Evolutionary conservation across 2,329 filamentous ascomycete genomes (phyloP), one percentile per base, ranked within the genome.

Genomic region (Ophiostoma triangulosporum): DNA sequence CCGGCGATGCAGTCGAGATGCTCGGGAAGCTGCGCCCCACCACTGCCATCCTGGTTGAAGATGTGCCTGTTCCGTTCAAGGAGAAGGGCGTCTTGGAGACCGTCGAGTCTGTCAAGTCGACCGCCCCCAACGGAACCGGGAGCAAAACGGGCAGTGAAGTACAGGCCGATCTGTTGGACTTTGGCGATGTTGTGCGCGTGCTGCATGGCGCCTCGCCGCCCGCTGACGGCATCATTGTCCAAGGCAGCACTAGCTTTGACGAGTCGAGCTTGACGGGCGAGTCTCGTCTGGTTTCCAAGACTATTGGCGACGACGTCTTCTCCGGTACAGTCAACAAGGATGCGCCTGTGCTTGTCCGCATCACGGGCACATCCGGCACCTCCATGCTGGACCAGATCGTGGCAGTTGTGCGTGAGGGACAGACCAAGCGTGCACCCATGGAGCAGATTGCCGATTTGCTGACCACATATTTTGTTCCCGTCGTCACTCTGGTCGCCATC

Each of bases 181-280:
- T 80, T 55, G 85, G 84, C 1, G 87, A 93, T 60, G 66, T 76
- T 0, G 85, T 96, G 43, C 79, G 81, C 51, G 77, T 97, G 2
- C 78, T 81, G 2, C 81, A 90, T 56, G 91, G 91, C 2, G 77
- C 80, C 1, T 95, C 89, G 0, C 91, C 91, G 0, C 86, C 91
- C 0, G 88, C 84, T 5, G 91, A 96, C 64, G 90, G 90, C 7
- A 66, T 75, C 56, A 60, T 95, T 58, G 69, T 80, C 57, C 66
- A 75, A 57, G 82, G 79, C 3, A 74, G 80, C 50, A 80, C 79
- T 45, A 76, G 72, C 50, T 95, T 96, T 62, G 88, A 96, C 63
- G 91, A 97, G 65, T 90, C 88, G 11, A 94, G 88, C 57, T 73
- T 97, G 56, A 96, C 91, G 1, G 86, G 86, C 51, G 86, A 90